Evolutionary conservation across 148 eudicot species (phyloP), one percentile per base, ranked within the genome.

Genomic region (Hydrangea macrophylla): DNA sequence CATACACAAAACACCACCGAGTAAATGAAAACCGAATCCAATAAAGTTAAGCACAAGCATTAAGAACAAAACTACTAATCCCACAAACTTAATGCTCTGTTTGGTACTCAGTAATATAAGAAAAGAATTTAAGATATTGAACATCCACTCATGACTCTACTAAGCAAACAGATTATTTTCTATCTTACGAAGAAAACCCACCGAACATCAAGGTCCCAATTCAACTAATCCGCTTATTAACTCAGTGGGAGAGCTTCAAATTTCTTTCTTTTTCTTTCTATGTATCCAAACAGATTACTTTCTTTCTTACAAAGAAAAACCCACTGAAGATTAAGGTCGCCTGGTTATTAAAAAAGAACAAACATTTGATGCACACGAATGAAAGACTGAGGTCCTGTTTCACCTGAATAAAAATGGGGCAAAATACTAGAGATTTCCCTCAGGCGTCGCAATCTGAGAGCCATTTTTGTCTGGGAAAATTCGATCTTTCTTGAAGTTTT

Each of bases 361-460:
- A 28, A 10, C 17, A 20, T 44, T 50, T 0, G 3, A 48, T 42
- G 54, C 55, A 31, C 53, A 12, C 18, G 17, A 54, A 15, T 31
- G 27, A 25, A 40, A 12, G 6, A 18, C 12, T 2, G 5, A 31
- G 32, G 27, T 28, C 9, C 1, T 37, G 44, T 35, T 33, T 60
- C 2, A 79, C 87, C 82, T 60, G 82, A 58, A 39, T 60, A 28
- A 44, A 72, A 0, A 11, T 17, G 67, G 20, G 77, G 77, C 33
- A 71, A 55, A 36, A 68, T 58, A 57, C 63, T 70, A 11, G 60
- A 78, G 61, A 80, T 40, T 36, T 65, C 76, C 20, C 74, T 66
- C 17, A 82, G 11, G 33, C 54, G 64, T n/a, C 78, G 71, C 31
- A 69, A 80, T 10, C 78, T 67, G 65, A 73, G n/a, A 36, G 80